Evolutionary conservation across 2,329 filamentous ascomycete genomes (phyloP), one percentile per base, ranked within the genome.

Genomic region (Domatiomyces catenatus): DNA sequence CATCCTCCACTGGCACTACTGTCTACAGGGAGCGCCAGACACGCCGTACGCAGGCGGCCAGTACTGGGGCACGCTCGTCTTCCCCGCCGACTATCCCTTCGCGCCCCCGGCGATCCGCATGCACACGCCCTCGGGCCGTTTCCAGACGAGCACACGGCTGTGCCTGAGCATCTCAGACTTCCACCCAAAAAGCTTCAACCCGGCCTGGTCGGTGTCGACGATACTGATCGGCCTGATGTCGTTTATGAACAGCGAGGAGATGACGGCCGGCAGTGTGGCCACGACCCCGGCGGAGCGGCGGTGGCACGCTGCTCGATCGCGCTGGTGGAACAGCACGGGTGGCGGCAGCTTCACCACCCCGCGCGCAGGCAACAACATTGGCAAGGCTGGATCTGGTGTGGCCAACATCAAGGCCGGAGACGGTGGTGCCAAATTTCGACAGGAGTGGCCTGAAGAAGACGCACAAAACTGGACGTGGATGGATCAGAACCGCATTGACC

Each of bases 231-330:
- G 92, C 8, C 77, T 98, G 24, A 73, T 96, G 55, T 93, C 85
- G 42, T 98, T 98, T 69, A 98, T 98, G 92, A 96, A 90, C 2
- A 87, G 86, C 58, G 90, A 98, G 64, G 92, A 98, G 71, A 95
- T 96, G 84, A 98, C 92, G 0, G 96, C 92, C 0, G 92, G 92
- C 1, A 89, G 83, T 26, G 79, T 98, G 26, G 82, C 83, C 5
- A 86, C 82, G 17, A 83, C 79, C 0, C 78, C 86, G 47, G 72
- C 77, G 2, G 89, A 96, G 71, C 79, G 90, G 54, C 83, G 80
- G 65, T 77, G 83, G 60, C 79, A 88, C 47, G 88, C 92, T 0
- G 75, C 76, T 20, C 77, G 85, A 55, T 86, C 86, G 15, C 75
- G 86, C 50, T 98, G 92, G 92, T 96, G 89, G 89, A 98, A 98